phyloP scores from a whole-genome alignment of 129 eudicot genomes.

The Gnaphalium uliginosum region DNA sequence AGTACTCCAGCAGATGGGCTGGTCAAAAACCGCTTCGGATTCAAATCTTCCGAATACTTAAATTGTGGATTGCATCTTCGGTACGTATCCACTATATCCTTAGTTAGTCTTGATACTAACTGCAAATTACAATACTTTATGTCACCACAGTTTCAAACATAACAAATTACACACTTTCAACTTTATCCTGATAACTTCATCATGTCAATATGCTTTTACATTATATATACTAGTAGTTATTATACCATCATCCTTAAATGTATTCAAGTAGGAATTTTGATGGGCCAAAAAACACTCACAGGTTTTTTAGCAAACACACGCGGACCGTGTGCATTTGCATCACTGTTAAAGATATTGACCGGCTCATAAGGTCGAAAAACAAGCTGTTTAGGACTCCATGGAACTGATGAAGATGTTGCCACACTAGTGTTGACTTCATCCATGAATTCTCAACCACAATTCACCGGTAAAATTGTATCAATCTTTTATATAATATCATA shows the following conservation, averaged over 20 bases:
- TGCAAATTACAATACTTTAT: constrained; percentile 37
- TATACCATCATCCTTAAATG: background rate
- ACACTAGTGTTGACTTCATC: constrained; percentile 49
- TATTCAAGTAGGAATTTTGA: background rate
- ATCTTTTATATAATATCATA: background rate
- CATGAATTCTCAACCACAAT: constrained; percentile 40
- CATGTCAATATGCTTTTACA: background rate
- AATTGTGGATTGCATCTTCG: constrained; percentile 85
- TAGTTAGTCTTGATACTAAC: constrained; percentile 88
- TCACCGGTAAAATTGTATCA: constrained; percentile 8
- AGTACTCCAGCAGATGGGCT: constrained; percentile 85
- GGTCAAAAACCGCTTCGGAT: constrained; percentile 86
- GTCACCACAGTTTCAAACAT: constrained; percentile 18
- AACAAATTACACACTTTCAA: background rate
- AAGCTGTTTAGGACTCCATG: constrained; percentile 73
- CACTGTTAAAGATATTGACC: background rate
- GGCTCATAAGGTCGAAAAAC: constrained; percentile 63
- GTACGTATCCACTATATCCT: constrained; percentile 82
- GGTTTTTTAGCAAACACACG: constrained; percentile 63
- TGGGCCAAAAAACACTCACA: constrained; percentile 46
- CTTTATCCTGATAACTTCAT: constrained; percentile 15
- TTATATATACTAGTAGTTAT: background rate
- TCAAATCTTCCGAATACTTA: constrained; percentile 64
- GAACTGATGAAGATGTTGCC: constrained; percentile 31
- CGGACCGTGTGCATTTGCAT: constrained; percentile 41